A percentile compares a stretch with the other conserved stretches of the same genome.
These are phyloP conservation scores for Stenogyne calaminthoides DNA, from an alignment of 305 asterid genomes.

Conservation along the genomic window DNA sequence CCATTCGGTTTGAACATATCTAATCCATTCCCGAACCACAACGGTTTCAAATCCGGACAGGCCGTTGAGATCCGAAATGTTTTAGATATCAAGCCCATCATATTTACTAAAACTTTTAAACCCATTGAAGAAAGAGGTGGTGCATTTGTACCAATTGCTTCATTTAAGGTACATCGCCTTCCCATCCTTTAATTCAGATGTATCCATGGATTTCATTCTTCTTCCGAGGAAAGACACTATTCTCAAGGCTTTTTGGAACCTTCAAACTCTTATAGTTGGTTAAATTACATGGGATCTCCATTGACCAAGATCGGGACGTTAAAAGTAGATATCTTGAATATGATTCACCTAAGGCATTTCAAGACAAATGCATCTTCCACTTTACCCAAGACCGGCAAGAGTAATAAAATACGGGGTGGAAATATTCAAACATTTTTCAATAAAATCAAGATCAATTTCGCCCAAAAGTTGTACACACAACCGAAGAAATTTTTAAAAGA, in stretches of 20 bases:
- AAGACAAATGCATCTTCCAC: slow-evolving; percentile 28
- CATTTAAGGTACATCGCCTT: slow-evolving; percentile 33
- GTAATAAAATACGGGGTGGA: slow-evolving; percentile 28
- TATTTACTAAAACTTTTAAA: no score
- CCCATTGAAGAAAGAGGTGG: no score
- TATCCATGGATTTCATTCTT: no score
- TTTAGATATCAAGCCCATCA: slow-evolving; percentile 26
- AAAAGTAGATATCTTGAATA: slow-evolving; percentile 39
- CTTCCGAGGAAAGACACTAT: slow-evolving; percentile 30
- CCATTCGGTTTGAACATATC: not conserved
- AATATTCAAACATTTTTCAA: slow-evolving; percentile 37
- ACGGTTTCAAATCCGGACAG: slow-evolving; percentile 26
- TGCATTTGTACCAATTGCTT: slow-evolving; percentile 27
- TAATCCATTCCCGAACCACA: slow-evolving; percentile 24
- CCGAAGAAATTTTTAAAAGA: slow-evolving; percentile 24
- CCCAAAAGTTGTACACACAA: slow-evolving; percentile 40
- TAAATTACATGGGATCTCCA: no score
- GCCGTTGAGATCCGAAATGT: no score
- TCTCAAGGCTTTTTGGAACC: slow-evolving; percentile 38
- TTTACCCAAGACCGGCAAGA: slow-evolving; percentile 13
- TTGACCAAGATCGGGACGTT: no score
- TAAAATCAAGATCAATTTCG: slow-evolving; percentile 39
- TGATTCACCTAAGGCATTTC: slow-evolving; percentile 40
- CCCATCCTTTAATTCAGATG: slow-evolving; percentile 25
- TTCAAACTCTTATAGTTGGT: slow-evolving; percentile 40